Evolutionary conservation across 352 stramenopile genomes (phyloP), one percentile per base, ranked within the genome.

Genomic region (Phytopythium boreale): DNA sequence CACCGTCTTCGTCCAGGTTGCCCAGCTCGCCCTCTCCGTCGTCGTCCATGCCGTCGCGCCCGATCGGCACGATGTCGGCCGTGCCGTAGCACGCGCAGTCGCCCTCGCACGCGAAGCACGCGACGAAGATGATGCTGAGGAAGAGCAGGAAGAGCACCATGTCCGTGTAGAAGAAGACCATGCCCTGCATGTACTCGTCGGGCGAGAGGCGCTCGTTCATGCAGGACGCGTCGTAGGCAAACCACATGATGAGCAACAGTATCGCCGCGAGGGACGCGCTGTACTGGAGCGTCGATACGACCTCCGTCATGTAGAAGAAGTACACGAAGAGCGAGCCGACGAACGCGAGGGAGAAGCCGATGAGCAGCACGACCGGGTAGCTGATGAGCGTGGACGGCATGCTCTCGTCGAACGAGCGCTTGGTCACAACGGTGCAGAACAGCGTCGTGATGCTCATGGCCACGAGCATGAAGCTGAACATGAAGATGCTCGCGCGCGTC

Each of bases 161-260:
- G 59, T 92, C 84, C 4, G 84, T 92, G 71, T 92, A 92, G 69
- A 89, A 92, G 67, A 89, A 89, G 22, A 92, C 79, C 81, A 92
- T 87, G 57, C 83, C 83, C 61, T 90, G 82, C 83, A 92, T 90
- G 69, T 90, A 92, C 68, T 92, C 83, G 68, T 92, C 83, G 7
- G 81, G 83, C 19, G 80, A 87, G 6, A 92, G 70, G 1, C 80
- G 71, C 56, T 92, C 79, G 68, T 92, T 89, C 81, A 90, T 89
- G 63, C 81, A 90, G 10, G 77, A 85, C 2, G 83, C 83, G 55
- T 92, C 81, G 67, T 88, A 90, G 12, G 83, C 80, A 34, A 92
- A 92, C 83, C 83, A 92, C 70, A 92, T 83, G 63, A 90, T 79
- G n/a, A 92, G 77, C 20, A 88, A 59, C 17, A 90, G 59, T 71